Evolutionary conservation across 2,329 filamentous ascomycete genomes (phyloP).

Genomic region (Aspergillus pseudonomiae): DNA sequence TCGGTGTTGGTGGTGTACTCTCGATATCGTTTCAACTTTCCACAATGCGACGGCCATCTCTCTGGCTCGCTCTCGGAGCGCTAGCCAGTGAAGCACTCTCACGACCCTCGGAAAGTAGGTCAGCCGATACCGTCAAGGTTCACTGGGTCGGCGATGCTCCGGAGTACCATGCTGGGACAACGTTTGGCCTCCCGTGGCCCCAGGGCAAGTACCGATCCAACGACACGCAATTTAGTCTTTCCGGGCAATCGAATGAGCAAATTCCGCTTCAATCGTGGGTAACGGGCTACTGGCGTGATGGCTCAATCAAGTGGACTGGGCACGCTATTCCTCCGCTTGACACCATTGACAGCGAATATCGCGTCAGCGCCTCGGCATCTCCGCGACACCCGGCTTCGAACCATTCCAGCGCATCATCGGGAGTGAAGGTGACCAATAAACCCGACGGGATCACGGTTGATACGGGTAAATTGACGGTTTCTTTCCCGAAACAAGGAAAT

Average conservation of each 20-base stretch:
- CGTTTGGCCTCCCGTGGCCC: conserved; percentile 50
- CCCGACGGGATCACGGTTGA: conserved; percentile 42
- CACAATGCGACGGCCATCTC: background rate
- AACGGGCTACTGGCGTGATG: conserved; percentile 63
- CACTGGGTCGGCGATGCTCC: conserved; percentile 48
- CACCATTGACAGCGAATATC: conserved; percentile 47
- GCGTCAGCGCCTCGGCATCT: conserved; percentile 34
- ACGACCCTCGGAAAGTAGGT: background rate
- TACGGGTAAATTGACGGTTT: conserved; percentile 49
- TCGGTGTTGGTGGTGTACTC: background rate
- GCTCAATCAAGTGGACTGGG: conserved; percentile 64
- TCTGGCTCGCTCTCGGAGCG: background rate
- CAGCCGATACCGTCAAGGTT: conserved; percentile 10
- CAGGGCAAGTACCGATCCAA: conserved; percentile 43
- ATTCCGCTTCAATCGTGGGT: conserved; percentile 57
- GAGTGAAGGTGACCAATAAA: conserved; percentile 13
- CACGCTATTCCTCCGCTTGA: conserved; percentile 56
- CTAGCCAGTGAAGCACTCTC: background rate
- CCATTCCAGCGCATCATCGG: background rate
- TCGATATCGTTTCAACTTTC: background rate
- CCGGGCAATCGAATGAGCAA: conserved; percentile 18
- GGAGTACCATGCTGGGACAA: conserved; percentile 39
- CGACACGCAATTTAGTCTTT: conserved; percentile 41
- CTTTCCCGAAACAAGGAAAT: conserved; percentile 50
- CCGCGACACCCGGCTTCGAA: background rate